Evolutionary conservation across 2,329 filamentous ascomycete genomes (phyloP).

Genomic region (Ceratocystis huliohia): DNA sequence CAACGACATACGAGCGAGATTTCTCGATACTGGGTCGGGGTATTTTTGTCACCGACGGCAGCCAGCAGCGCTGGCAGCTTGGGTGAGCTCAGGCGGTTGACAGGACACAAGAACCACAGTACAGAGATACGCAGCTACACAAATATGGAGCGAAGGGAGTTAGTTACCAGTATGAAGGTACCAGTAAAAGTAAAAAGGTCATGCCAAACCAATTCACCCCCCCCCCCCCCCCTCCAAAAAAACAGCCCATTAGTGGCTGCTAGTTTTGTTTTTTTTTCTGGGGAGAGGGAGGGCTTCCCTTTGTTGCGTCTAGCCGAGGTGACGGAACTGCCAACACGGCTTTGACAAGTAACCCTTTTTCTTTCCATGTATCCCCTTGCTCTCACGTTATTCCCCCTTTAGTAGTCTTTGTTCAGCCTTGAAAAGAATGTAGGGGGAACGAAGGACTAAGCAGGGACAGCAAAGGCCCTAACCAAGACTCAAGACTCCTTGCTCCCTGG

Average conservation of each 20-base stretch:
- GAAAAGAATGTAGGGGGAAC: neutral
- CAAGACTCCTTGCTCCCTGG: neutral
- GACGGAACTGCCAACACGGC: conserved; percentile 3
- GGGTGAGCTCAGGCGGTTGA: too few relatives aligned
- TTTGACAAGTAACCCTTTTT: neutral
- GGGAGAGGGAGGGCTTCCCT: neutral
- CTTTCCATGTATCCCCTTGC: neutral
- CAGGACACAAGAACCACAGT: too few relatives aligned
- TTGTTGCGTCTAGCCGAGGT: neutral
- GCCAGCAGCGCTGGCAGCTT: too few relatives aligned
- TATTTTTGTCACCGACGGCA: too few relatives aligned
- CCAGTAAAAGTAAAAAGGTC: neutral
- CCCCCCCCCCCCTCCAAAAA: neutral
- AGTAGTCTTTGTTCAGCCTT: neutral
- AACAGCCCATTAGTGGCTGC: neutral
- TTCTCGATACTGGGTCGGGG: neutral
- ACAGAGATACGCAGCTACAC: neutral
- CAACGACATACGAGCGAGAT: neutral
- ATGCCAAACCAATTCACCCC: neutral
- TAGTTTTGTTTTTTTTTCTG: neutral
- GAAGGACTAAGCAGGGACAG: too few relatives aligned
- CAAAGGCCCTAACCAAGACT: too few relatives aligned
- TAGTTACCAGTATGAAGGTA: neutral
- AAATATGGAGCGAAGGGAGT: too few relatives aligned
- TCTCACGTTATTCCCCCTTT: neutral